Evolutionary conservation across 257 asterid genomes (phyloP), one percentile per base, ranked within the genome.

Genomic region (Cynanchum wilfordii): DNA sequence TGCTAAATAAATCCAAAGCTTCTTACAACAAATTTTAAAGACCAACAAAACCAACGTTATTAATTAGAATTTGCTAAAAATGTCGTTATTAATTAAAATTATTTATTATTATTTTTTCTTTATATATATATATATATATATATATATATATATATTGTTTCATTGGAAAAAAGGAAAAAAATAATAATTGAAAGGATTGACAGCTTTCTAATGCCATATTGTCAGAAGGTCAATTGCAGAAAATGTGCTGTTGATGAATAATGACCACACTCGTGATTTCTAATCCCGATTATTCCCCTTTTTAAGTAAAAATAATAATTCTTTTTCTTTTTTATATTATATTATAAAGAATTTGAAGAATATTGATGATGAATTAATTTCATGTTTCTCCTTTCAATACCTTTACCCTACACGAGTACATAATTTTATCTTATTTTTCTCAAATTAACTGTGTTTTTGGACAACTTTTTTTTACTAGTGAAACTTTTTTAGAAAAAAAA

Each of bases 1-100:
- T 4, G 74, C 42, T 38, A 70, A 42, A 7, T 22, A 56, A 70
- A 47, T 38, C 67, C 75, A 71, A 71, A n/a, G 54, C 65, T 70
- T 36, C 27, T 52, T 33, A 33, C 38, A 52, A 70, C 60, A 73
- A 73, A 62, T 20, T 47, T 10, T 60, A 15, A 55, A 36, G 68
- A 63, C 68, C 49, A 17, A 33, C 49, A 17, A 33, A 33, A 63
- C 68, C 47, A 33, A 33, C 38, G 24, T 3, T 22, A 42, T 42
- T 42, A 42, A 10, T 33, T 33, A 33, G 4, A 33, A 33, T 42
- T 42, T n/a, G 79, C 79, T 62, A n/a, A 36, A n/a, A 16, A 0
- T 70, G 36, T 54, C 27, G 24, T 3, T 22, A 42, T 42, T 42
- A 42, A 10, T 33, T 33, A 33, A 33, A 33, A 33, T 42, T 42